Evolutionary conservation across 2,329 filamentous ascomycete species (phyloP).

Genomic region (Botryotinia convoluta): DNA sequence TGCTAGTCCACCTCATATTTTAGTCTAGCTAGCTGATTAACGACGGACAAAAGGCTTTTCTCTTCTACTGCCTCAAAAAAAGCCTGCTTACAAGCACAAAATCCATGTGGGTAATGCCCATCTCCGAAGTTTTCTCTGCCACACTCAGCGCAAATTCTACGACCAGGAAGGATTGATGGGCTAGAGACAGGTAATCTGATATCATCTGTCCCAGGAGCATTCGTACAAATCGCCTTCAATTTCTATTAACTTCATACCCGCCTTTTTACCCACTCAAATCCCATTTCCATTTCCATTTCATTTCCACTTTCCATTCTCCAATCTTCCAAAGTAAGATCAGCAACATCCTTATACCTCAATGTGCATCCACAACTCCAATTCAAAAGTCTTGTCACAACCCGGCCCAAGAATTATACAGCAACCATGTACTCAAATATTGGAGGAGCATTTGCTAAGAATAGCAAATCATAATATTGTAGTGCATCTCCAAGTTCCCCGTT

Average conservation of each 20-base stretch:
- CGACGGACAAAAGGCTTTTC: background rate
- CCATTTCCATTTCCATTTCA: slow-evolving; percentile 30
- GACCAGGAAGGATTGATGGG: background rate
- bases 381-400: slow-evolving; percentile 36
- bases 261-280: slow-evolving; percentile 33
- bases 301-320: slow-evolving; percentile 39
- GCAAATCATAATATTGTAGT: background rate
- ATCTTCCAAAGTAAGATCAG: slow-evolving; percentile 45
- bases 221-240: background rate
- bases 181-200: background rate
- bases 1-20: background rate
- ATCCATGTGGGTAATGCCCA: background rate
- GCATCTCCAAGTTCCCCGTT: slow-evolving; percentile 38
- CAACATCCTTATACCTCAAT: slow-evolving; percentile 42
- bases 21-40: background rate
- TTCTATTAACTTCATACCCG: slow-evolving; percentile 36
- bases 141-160: background rate
- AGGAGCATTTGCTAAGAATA: background rate
- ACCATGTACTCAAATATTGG: slow-evolving; percentile 25
- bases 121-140: background rate
- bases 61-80: background rate
- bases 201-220: background rate
- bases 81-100: background rate
- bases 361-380: slow-evolving; percentile 38
- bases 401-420: slow-evolving; percentile 29